Conservation (phyloP, 2,329 filamentous ascomycete genomes). For the Chalara sp. region DNA sequence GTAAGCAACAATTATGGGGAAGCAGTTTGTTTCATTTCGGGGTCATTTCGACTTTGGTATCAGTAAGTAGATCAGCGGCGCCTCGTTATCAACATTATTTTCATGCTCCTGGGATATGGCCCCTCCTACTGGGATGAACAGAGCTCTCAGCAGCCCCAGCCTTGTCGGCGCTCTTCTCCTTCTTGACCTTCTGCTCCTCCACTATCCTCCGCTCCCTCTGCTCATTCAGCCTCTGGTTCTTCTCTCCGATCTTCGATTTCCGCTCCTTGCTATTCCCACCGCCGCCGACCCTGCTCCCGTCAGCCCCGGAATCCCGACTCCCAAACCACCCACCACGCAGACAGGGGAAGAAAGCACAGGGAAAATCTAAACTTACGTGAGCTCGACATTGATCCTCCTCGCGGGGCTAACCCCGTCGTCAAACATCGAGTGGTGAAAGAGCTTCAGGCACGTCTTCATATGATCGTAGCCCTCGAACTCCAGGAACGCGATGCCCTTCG, state of each 20-base stretch:
- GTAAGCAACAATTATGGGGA: too few relatives aligned
- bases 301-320: neutral
- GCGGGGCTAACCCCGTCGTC: slow-evolving; percentile 45
- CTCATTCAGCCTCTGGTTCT: slow-evolving; percentile 80
- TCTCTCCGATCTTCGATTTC: slow-evolving; percentile 70
- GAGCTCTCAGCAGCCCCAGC: slow-evolving; percentile 18
- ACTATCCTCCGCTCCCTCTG: slow-evolving; percentile 25
- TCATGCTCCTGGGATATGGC: slow-evolving; percentile 13
- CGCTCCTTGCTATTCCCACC: slow-evolving; percentile 71
- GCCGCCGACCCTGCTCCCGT: slow-evolving; percentile 61
- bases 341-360: slow-evolving; percentile 1
- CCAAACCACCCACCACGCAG: neutral
- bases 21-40: too few relatives aligned
- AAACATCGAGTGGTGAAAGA: slow-evolving; percentile 83
- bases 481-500: slow-evolving; percentile 76
- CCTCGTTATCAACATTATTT: neutral
- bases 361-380: slow-evolving; percentile 56
- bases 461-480: slow-evolving; percentile 82
- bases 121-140: slow-evolving; percentile 24
- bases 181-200: slow-evolving; percentile 22
- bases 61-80: neutral
- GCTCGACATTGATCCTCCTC: slow-evolving; percentile 84
- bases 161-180: slow-evolving; percentile 16
- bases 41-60: too few relatives aligned
- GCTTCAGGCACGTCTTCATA: slow-evolving; percentile 88